These are phyloP conservation scores for Pichia sp. DNA, from an alignment of 1,139 yeast genomes.

Conservation along the genomic window DNA sequence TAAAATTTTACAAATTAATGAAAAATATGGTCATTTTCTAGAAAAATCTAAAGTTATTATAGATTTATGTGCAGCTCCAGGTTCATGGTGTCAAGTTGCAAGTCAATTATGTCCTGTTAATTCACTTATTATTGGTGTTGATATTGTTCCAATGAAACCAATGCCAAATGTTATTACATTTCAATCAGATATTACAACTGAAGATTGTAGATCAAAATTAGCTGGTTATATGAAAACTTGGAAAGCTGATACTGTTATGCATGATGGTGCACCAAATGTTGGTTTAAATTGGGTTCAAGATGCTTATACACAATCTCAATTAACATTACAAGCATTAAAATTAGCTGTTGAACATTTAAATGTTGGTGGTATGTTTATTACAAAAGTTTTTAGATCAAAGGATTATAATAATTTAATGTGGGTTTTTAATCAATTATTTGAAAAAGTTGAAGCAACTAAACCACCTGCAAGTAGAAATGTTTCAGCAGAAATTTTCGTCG, in stretches of 20 bases:
- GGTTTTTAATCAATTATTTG: slow-evolving; percentile 95
- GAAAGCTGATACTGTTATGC: slow-evolving; percentile 97
- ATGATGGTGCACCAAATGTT: slow-evolving; percentile 99
- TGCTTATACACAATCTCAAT: slow-evolving; percentile 96
- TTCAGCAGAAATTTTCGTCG: slow-evolving; percentile 97
- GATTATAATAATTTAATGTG: slow-evolving; percentile 95
- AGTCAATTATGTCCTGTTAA: slow-evolving; percentile 87
- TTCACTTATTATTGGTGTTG: slow-evolving; percentile 94
- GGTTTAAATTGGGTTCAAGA: slow-evolving; percentile 99
- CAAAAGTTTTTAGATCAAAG: slow-evolving; percentile 94
- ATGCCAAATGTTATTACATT: slow-evolving; percentile 90
- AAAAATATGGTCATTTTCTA: slow-evolving; percentile 90
- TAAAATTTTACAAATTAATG: slow-evolving; percentile 90
- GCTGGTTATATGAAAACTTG: slow-evolving; percentile 97
- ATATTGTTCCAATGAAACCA: slow-evolving; percentile 93
- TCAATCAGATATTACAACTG: slow-evolving; percentile 96
- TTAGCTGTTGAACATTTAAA: slow-evolving; percentile 91
- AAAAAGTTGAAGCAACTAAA: slow-evolving; percentile 95
- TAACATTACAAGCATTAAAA: slow-evolving; percentile 86
- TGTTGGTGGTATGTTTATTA: slow-evolving; percentile 94
- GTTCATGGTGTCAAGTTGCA: slow-evolving; percentile 99
- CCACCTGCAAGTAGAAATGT: slow-evolving; percentile 99
- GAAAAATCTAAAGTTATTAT: slow-evolving; percentile 96
- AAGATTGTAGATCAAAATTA: slow-evolving; percentile 89
- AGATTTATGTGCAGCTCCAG: slow-evolving; percentile 99